Evolutionary conservation across 2,329 filamentous ascomycete species (phyloP).

Genomic region (Claviceps humidiphila): DNA sequence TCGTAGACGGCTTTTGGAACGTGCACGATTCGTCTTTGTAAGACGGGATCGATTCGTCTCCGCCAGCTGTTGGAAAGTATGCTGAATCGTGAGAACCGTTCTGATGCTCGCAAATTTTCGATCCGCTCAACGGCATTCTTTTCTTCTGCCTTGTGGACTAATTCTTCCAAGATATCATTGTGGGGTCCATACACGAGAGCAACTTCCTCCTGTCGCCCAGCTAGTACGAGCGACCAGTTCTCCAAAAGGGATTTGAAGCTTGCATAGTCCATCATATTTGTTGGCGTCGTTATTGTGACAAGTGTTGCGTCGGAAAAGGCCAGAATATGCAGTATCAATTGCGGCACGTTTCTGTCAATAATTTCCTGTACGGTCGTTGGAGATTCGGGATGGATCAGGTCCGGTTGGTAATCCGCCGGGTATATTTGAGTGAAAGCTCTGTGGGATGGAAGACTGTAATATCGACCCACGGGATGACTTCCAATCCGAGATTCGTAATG

Average conservation of each 20-base stretch:
- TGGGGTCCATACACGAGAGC: neutral
- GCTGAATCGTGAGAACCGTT: neutral
- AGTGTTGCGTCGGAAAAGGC: slow-evolving; percentile 5
- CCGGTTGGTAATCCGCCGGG: neutral
- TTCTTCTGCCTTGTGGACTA: slow-evolving; percentile 1
- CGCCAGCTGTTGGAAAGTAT: neutral
- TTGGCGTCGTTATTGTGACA: slow-evolving; percentile 3
- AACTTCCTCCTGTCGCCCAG: neutral
- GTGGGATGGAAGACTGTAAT: neutral
- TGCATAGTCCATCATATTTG: slow-evolving; percentile 4
- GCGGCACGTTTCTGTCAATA: slow-evolving; percentile 4
- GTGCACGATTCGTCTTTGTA: slow-evolving; percentile 6
- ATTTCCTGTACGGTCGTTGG: slow-evolving; percentile 4
- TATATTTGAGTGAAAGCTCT: slow-evolving; percentile 6
- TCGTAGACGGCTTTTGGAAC: slow-evolving; percentile 5
- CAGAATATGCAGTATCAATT: slow-evolving; percentile 3
- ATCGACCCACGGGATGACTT: slow-evolving; percentile 1
- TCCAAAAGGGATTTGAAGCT: slow-evolving; percentile 4
- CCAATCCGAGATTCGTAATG: neutral
- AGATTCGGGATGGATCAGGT: neutral
- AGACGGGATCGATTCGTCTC: neutral
- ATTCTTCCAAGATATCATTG: slow-evolving; percentile 1
- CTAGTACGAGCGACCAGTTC: slow-evolving; percentile 6
- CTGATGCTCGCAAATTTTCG: neutral
- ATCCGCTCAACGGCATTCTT: neutral